These are phyloP conservation scores for Moringa oleifera DNA, from an alignment of 345 rosid species.

Conservation along the genomic window DNA sequence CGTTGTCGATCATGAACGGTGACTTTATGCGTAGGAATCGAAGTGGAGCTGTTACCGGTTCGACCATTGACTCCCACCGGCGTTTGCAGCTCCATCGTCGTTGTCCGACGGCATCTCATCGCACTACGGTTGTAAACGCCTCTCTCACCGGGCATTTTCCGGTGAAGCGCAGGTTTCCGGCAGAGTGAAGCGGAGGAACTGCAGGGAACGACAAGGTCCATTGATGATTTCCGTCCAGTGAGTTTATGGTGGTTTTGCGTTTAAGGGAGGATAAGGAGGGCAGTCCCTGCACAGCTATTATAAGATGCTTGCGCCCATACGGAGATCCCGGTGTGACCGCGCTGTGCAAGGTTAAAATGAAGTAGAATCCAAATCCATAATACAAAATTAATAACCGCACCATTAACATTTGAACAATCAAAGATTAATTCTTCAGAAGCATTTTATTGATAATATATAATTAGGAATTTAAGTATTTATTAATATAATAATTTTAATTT, in stretches of 20 bases:
- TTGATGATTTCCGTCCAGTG: not conserved
- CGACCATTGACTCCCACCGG: constrained; percentile 34
- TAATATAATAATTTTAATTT: too few species aligned
- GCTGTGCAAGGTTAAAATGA: too few species aligned
- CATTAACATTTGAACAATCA: too few species aligned
- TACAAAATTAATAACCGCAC: too few species aligned
- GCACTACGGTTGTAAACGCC: constrained; percentile 3
- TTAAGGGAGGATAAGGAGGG: not conserved
- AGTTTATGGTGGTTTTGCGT: not conserved
- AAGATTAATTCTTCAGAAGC: too few species aligned
- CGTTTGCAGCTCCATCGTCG: constrained; percentile 41
- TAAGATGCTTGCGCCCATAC: too few species aligned
- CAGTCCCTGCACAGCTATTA: too few species aligned
- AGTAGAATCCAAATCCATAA: too few species aligned
- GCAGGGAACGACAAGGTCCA: constrained; percentile 48
- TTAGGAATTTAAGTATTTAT: too few species aligned
- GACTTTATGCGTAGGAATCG: constrained; percentile 70
- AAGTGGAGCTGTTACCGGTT: constrained; percentile 22
- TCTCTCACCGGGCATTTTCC: constrained; percentile 11
- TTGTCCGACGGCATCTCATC: constrained; percentile 25
- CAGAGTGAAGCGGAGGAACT: constrained; percentile 21
- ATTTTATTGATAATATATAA: too few species aligned
- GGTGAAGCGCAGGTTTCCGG: constrained; percentile 23
- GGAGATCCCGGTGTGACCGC: too few species aligned
- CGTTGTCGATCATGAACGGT: constrained; percentile 80